Conservation (phyloP, 257 asterid species). For the Gentiana straminea region DNA sequence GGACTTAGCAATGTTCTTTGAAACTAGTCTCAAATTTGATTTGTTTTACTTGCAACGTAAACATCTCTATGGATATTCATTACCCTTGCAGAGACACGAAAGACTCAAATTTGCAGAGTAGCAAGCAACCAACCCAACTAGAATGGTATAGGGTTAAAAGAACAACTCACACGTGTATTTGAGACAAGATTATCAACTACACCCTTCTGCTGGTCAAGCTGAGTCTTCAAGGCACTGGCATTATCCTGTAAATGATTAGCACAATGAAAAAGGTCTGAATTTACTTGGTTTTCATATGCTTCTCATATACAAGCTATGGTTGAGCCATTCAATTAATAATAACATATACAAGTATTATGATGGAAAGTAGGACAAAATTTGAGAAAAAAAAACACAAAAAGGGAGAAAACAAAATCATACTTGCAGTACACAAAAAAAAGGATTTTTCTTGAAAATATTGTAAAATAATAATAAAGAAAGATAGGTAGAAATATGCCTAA, state of each 20-base stretch:
- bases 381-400: neutral
- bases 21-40: neutral
- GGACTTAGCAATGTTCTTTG: neutral
- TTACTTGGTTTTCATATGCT: constrained; percentile 3
- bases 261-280: neutral
- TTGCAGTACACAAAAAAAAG: too few species aligned
- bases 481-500: too few species aligned
- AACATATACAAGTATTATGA: neutral
- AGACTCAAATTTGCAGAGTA: neutral
- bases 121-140: neutral
- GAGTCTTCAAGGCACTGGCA: constrained; percentile 79
- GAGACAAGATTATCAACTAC: constrained; percentile 81
- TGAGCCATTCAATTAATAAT: neutral
- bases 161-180: constrained; percentile 72
- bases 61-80: neutral
- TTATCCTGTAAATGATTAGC: constrained; percentile 49
- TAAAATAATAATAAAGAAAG: too few species aligned
- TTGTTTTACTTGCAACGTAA: neutral
- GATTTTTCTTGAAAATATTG: too few species aligned
- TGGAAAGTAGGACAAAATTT: neutral
- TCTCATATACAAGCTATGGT: neutral
- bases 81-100: neutral
- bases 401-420: neutral
- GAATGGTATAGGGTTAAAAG: constrained; percentile 5
- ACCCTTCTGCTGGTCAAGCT: constrained; percentile 80